A percentile compares a stretch with the other conserved stretches of the same genome.
Evolutionary conservation across 176 grass and related monocot genomes (phyloP).

Genomic region (Carex cristatella): DNA sequence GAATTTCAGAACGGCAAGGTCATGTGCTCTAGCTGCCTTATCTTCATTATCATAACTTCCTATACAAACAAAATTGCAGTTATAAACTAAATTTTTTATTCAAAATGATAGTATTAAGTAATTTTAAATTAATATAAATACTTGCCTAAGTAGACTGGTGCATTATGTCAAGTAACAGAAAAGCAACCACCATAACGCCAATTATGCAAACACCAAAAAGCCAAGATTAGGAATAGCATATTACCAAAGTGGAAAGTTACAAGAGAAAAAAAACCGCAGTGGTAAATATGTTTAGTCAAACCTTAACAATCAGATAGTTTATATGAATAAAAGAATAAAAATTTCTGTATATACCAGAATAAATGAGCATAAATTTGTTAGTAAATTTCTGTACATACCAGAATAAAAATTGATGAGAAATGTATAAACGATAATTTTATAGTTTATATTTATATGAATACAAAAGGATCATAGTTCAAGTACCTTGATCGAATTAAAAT

Average conservation of each 20-base stretch:
- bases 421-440: background rate
- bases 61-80: constrained; percentile 31
- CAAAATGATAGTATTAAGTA: constrained; percentile 9
- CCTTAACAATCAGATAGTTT: background rate
- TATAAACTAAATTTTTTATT: constrained; percentile 24
- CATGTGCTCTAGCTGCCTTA: constrained; percentile 86
- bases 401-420: background rate
- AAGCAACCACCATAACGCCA: constrained; percentile 1
- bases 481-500: background rate
- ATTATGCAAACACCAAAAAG: constrained; percentile 15
- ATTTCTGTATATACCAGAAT: too few species aligned
- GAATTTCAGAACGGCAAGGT: constrained; percentile 91
- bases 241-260: background rate
- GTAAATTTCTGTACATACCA: background rate
- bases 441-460: background rate
- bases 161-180: constrained; percentile 15
- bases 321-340: background rate
- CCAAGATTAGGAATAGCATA: background rate
- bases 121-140: background rate
- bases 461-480: background rate
- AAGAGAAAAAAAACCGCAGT: background rate
- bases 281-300: background rate
- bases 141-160: constrained; percentile 89
- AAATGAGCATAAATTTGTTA: too few species aligned
- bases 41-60: constrained; percentile 98